These are phyloP conservation scores for Tolypocladium pustulatum DNA, from an alignment of 2,329 filamentous ascomycete genomes.

Conservation along the genomic window DNA sequence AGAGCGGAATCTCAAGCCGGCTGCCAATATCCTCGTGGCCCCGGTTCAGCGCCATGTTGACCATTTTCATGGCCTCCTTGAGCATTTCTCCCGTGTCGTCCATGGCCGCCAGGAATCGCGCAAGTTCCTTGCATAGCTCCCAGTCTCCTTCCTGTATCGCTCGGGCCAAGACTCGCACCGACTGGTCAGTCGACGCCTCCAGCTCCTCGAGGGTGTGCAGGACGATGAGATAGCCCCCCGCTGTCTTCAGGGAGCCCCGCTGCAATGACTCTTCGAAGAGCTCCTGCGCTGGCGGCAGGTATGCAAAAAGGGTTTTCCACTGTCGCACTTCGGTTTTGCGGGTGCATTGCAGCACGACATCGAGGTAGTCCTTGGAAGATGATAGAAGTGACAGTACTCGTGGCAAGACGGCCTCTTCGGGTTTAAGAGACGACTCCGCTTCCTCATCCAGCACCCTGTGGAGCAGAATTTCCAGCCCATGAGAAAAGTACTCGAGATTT, in stretches of 20 bases:
- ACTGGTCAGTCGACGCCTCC: conserved; percentile 60
- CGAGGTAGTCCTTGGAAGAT: conserved; percentile 76
- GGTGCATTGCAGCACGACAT: conserved; percentile 93
- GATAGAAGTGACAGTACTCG: conserved; percentile 54
- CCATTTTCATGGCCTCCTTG: conserved; percentile 56
- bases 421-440: conserved; percentile 60
- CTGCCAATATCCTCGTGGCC: conserved; percentile 17
- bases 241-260: conserved; percentile 81
- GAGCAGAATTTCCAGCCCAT: conserved; percentile 82
- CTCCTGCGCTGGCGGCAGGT: conserved; percentile 80
- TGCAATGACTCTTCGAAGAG: conserved; percentile 88
- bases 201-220: conserved; percentile 73
- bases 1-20: conserved; percentile 20
- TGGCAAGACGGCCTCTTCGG: conserved; percentile 54
- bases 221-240: conserved; percentile 90
- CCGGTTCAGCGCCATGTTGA: conserved; percentile 30
- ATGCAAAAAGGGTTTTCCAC: conserved; percentile 87
- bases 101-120: conserved; percentile 86
- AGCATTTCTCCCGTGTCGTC: conserved; percentile 79
- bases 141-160: conserved; percentile 83
- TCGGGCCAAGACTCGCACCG: conserved; percentile 68
- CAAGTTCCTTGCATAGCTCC: conserved; percentile 91
- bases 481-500: conserved; percentile 80
- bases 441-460: conserved; percentile 93
- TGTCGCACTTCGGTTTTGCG: conserved; percentile 93